A percentile compares a stretch with the other conserved stretches of the same genome.
These are phyloP conservation scores for Sutorius eximius DNA, from an alignment of 1,284 basidiomycete genomes.

Conservation along the genomic window DNA sequence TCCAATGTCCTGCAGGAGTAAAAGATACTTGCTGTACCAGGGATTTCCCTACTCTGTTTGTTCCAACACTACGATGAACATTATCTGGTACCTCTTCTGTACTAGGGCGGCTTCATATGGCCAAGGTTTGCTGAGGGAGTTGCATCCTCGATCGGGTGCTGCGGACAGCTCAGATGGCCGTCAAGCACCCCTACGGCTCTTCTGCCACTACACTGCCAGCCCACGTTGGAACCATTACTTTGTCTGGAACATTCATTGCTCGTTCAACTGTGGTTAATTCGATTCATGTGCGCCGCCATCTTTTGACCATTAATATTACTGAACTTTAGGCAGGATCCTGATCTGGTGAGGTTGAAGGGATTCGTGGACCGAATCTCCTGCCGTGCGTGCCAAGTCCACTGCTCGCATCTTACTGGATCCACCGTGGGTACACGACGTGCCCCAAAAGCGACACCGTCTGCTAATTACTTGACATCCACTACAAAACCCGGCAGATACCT, in stretches of 20 bases:
- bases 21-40: too few relatives aligned
- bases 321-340: neutral
- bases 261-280: neutral
- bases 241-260: neutral
- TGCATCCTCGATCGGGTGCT: neutral
- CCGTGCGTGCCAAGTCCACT: too few relatives aligned
- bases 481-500: neutral
- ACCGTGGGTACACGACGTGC: too few relatives aligned
- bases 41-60: neutral
- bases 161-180: neutral
- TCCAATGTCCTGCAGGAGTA: conserved; percentile 5
- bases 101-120: neutral
- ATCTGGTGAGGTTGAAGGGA: neutral
- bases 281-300: neutral
- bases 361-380: too few relatives aligned
- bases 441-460: neutral
- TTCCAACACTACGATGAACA: neutral
- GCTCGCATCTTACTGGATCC: neutral
- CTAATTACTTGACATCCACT: neutral
- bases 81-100: neutral
- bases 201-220: neutral
- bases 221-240: neutral
- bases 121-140: neutral
- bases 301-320: too few relatives aligned
- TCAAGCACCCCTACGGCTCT: neutral